Evolutionary conservation across 495 filamentous ascomycete species (phyloP).

Genomic region (Podospora didyma): DNA sequence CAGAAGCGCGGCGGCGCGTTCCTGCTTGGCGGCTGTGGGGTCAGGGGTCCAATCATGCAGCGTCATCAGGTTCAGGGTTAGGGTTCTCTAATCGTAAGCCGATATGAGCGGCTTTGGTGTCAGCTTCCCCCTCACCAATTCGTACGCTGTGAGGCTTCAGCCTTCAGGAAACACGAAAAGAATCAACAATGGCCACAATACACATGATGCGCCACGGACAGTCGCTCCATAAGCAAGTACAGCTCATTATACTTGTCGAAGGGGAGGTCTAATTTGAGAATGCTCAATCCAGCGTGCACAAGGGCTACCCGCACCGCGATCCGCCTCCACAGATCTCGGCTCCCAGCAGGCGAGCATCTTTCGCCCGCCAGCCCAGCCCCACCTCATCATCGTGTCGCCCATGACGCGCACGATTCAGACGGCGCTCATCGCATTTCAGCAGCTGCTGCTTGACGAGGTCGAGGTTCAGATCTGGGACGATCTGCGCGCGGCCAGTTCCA

Average conservation of each 20-base stretch:
- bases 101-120: no score
- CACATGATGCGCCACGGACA: constrained; percentile 2
- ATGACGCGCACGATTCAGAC: constrained; percentile 55
- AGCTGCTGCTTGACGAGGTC: background rate
- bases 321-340: constrained; percentile 49
- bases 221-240: constrained; percentile 3
- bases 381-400: constrained; percentile 50
- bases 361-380: constrained; percentile 34
- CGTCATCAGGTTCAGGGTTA: no score
- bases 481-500: background rate
- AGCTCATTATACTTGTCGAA: background rate
- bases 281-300: background rate
- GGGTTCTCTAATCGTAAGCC: no score
- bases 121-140: no score
- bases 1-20: no score
- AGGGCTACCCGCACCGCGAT: constrained; percentile 39
- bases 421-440: constrained; percentile 36
- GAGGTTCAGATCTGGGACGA: constrained; percentile 4
- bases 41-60: no score
- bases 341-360: constrained; percentile 45
- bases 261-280: background rate
- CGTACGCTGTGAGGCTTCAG: no score
- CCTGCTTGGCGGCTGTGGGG: no score
- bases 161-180: no score
- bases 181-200: background rate